Evolutionary conservation across 2,329 filamentous ascomycete genomes (phyloP).

Genomic region (Blumeria hordei): DNA sequence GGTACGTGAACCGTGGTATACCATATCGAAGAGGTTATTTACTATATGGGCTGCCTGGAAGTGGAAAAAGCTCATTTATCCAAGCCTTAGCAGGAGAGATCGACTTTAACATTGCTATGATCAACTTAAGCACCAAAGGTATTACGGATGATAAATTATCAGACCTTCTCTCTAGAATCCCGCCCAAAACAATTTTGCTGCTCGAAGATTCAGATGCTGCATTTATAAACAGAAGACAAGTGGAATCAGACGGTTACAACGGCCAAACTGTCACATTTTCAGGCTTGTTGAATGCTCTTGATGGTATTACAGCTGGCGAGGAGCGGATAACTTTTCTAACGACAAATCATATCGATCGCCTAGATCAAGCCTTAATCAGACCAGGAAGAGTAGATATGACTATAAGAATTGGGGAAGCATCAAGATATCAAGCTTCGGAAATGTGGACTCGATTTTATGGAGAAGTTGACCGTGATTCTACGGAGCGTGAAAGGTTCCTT

Average conservation of each 20-base stretch:
- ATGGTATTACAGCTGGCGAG: constrained; percentile 85
- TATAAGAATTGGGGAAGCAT: constrained; percentile 69
- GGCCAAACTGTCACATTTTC: constrained; percentile 46
- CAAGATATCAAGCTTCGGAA: constrained; percentile 55
- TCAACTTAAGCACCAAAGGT: constrained; percentile 23
- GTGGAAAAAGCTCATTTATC: constrained; percentile 79
- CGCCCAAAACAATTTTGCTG: constrained; percentile 27
- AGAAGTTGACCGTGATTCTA: constrained; percentile 43
- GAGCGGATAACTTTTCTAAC: constrained; percentile 88
- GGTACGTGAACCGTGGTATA: constrained; percentile 56
- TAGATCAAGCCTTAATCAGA: constrained; percentile 66
- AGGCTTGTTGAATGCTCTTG: constrained; percentile 60
- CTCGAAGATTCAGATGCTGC: constrained; percentile 30
- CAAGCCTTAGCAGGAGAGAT: constrained; percentile 62
- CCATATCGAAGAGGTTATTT: constrained; percentile 58
- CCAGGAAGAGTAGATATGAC: constrained; percentile 90
- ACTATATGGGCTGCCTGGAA: constrained; percentile 53
- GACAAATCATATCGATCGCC: constrained; percentile 76
- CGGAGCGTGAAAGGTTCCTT: constrained; percentile 44
- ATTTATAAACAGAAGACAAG: constrained; percentile 35
- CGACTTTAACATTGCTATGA: constrained; percentile 26
- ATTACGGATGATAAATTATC: constrained; percentile 34
- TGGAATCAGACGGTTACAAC: constrained; percentile 12
- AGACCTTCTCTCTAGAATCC: constrained; percentile 25
- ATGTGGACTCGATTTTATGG: constrained; percentile 95